Conservation (phyloP, 1,284 basidiomycete genomes). For the Takashimella tepidaria region DNA sequence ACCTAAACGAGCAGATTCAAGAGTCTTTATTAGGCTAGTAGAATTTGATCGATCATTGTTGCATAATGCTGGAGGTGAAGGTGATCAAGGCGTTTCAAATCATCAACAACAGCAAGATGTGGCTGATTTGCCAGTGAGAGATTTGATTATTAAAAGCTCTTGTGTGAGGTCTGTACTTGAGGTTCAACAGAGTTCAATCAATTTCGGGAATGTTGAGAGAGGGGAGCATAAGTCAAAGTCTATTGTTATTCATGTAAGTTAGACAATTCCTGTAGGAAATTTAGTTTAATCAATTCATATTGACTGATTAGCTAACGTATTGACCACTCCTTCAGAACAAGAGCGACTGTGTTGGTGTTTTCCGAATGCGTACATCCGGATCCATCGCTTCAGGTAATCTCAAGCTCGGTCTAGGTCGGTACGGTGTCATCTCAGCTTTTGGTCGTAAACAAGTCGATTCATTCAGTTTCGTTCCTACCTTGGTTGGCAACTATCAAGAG, state of each 20-base stretch:
- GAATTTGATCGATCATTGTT: slow-evolving; percentile 47
- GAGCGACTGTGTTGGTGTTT: slow-evolving; percentile 50
- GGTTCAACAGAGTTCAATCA: slow-evolving; percentile 52
- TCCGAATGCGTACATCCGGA: slow-evolving; percentile 52
- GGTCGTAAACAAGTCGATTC: slow-evolving; percentile 51
- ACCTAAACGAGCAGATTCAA: slow-evolving; percentile 51
- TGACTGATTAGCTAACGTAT: background rate
- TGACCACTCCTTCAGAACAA: slow-evolving; percentile 44
- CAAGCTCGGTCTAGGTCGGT: slow-evolving; percentile 50
- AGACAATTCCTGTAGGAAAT: background rate
- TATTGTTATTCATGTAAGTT: slow-evolving; percentile 48
- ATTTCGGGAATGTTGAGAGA: slow-evolving; percentile 53
- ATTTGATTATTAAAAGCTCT: slow-evolving; percentile 50
- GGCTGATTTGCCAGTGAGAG: slow-evolving; percentile 51
- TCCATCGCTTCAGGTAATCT: slow-evolving; percentile 53
- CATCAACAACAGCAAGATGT: slow-evolving; percentile 17
- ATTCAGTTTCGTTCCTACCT: slow-evolving; percentile 48
- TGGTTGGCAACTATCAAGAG: slow-evolving; percentile 51
- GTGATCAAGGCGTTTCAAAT: background rate
- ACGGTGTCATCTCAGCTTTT: slow-evolving; percentile 52
- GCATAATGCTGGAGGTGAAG: slow-evolving; percentile 2
- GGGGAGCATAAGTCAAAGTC: slow-evolving; percentile 51
- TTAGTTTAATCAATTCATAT: background rate
- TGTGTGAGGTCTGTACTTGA: slow-evolving; percentile 50
- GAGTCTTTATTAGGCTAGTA: slow-evolving; percentile 50